Percentiles rank a stretch among this genome's conserved stretches.
Conservation (phyloP, 2,329 filamentous ascomycete species). For the Huntiella savannae region DNA sequence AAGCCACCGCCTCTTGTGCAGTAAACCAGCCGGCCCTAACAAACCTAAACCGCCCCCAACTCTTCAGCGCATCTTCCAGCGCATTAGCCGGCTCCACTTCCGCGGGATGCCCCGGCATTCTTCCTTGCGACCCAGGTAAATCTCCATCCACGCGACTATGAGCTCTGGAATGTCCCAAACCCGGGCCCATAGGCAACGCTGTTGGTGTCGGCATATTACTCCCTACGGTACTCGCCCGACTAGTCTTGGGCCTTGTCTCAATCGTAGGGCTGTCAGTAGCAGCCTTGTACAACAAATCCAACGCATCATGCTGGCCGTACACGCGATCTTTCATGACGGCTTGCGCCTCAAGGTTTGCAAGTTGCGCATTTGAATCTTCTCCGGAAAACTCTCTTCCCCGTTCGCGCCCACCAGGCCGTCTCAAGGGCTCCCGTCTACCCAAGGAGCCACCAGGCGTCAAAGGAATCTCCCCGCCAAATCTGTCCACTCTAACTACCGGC, state of each 20-base stretch:
- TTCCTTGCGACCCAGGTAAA: conserved; percentile 8
- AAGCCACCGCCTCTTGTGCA: conserved; percentile 76
- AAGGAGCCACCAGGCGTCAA: conserved; percentile 46
- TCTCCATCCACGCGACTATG: conserved; percentile 2
- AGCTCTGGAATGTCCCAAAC: conserved; percentile 1
- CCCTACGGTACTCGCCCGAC: conserved; percentile 5
- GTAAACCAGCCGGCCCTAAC: conserved; percentile 97
- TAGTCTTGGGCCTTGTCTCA: conserved; percentile 11
- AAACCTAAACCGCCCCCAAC: conserved; percentile 86
- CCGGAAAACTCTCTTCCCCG: conserved; percentile 13
- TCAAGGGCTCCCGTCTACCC: conserved; percentile 46
- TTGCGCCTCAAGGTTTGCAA: conserved; percentile 47
- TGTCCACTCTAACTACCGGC: conserved; percentile 20
- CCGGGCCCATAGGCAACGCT: background rate
- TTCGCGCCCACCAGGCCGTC: conserved; percentile 30
- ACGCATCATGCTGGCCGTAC: conserved; percentile 79
- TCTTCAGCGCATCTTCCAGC: conserved; percentile 45
- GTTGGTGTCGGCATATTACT: conserved; percentile 4
- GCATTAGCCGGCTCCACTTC: conserved; percentile 17
- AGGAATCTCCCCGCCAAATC: conserved; percentile 32
- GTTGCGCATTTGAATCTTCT: conserved; percentile 39
- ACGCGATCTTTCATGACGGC: conserved; percentile 51
- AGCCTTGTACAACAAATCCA: conserved; percentile 81
- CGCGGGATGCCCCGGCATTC: conserved; percentile 23
- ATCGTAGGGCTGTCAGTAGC: conserved; percentile 36